phyloP scores from a whole-genome alignment of 441 rosid genomes.

The Bocquillonia castaneifolia region DNA sequence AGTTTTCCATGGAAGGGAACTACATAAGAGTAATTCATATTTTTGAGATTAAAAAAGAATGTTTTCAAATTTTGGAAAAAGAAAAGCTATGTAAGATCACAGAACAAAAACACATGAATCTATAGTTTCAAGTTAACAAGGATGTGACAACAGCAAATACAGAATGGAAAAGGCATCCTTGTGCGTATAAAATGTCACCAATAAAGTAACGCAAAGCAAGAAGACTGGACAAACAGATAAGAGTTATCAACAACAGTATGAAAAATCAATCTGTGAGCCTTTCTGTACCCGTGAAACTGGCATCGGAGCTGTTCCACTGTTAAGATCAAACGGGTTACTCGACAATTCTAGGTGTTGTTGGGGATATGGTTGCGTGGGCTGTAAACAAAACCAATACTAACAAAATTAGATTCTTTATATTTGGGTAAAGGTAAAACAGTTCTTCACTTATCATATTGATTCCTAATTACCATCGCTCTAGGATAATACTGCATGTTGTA shows the following conservation, averaged over 20 bases:
- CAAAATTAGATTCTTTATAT: not conserved
- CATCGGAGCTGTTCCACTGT: conserved; percentile 33
- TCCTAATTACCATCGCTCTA: conserved; percentile 41
- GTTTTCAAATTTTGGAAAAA: not conserved
- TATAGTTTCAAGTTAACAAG: not conserved
- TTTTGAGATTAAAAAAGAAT: not conserved
- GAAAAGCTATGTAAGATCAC: not conserved
- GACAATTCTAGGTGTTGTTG: conserved; percentile 37
- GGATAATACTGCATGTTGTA: conserved; percentile 52
- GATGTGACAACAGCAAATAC: conserved; percentile 11
- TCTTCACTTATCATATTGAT: conserved; percentile 10
- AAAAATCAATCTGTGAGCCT: not conserved
- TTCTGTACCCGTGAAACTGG: conserved; percentile 39
- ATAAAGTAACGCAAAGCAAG: not conserved
- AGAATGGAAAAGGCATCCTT: not conserved
- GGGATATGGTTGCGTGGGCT: conserved; percentile 38
- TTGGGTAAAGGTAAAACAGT: not conserved
- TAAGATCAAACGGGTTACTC: conserved; percentile 60
- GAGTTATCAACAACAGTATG: not conserved
- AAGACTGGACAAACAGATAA: not conserved
- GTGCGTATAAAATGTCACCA: not conserved
- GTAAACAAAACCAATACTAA: conserved; percentile 18
- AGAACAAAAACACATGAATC: too few species aligned
- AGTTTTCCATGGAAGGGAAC: conserved; percentile 46
- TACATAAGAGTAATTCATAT: conserved; percentile 14